Evolutionary conservation across 805 yeast genomes (phyloP).

Genomic region (Hanseniaspora taiwanica): DNA sequence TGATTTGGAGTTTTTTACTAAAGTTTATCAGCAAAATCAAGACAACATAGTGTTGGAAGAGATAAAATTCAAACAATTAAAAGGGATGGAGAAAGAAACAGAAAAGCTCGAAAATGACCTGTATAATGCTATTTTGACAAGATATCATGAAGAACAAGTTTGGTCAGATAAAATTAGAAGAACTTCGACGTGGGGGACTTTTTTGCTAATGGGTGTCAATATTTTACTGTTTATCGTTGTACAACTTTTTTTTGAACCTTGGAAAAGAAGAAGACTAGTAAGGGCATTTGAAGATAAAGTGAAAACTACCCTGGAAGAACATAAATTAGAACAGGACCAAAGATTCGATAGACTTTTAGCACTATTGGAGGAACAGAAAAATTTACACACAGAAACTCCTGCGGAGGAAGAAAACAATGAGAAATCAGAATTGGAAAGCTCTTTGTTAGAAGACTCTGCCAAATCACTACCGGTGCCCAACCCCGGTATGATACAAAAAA

Average conservation of each 20-base stretch:
- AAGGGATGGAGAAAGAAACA: conserved; percentile 42
- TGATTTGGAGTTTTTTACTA: conserved; percentile 79
- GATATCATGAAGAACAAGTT: conserved; percentile 93
- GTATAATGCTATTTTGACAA: conserved; percentile 63
- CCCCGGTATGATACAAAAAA: too few species aligned
- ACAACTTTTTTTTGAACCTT: conserved; percentile 84
- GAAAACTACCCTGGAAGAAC: conserved; percentile 34
- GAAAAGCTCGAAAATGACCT: conserved; percentile 59
- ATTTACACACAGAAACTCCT: too few species aligned
- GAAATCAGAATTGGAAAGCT: neutral
- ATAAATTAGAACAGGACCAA: conserved; percentile 17
- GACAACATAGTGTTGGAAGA: conserved; percentile 48
- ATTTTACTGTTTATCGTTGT: conserved; percentile 64
- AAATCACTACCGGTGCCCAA: too few species aligned
- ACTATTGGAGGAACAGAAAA: too few species aligned
- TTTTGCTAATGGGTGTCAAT: conserved; percentile 79
- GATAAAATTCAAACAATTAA: conserved; percentile 34
- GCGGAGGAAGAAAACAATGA: too few species aligned
- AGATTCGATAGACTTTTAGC: conserved; percentile 13
- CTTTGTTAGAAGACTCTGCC: too few species aligned
- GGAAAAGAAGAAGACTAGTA: conserved; percentile 76
- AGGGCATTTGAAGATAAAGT: conserved; percentile 76
- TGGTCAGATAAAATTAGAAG: conserved; percentile 96
- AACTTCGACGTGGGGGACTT: conserved; percentile 95
- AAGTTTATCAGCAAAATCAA: conserved; percentile 70